Conservation (phyloP, 2,329 filamentous ascomycete species). For the Claviceps humidiphila region DNA sequence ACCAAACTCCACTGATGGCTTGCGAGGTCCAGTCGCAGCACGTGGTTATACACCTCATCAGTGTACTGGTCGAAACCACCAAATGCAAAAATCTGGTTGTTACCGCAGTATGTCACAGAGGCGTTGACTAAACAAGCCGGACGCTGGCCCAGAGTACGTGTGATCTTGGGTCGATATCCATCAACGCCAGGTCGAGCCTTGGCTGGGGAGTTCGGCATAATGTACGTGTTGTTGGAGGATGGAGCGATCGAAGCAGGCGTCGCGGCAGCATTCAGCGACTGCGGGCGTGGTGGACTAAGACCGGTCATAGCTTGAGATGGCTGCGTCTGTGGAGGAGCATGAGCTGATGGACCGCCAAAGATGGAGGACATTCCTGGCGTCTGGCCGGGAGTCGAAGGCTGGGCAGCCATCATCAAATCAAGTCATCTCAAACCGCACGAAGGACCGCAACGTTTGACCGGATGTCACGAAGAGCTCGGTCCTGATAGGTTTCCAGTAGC, state of each 20-base stretch:
- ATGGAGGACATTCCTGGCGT: constrained; percentile 28
- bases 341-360: constrained; percentile 29
- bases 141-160: constrained; percentile 61
- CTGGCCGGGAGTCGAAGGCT: constrained; percentile 32
- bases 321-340: constrained; percentile 14
- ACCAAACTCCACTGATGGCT: constrained; percentile 90
- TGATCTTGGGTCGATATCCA: constrained; percentile 74
- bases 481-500: background rate
- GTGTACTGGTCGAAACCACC: constrained; percentile 98
- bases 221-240: constrained; percentile 65
- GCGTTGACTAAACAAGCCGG: constrained; percentile 95
- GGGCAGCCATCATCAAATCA: constrained; percentile 23
- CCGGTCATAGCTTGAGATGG: constrained; percentile 13
- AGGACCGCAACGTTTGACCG: background rate
- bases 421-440: constrained; percentile 6
- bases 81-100: constrained; percentile 96
- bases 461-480: background rate
- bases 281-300: constrained; percentile 15
- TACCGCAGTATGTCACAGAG: constrained; percentile 95
- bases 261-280: constrained; percentile 11
- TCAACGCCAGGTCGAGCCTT: constrained; percentile 54
- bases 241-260: constrained; percentile 16
- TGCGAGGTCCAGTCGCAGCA: constrained; percentile 73
- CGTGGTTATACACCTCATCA: constrained; percentile 98
- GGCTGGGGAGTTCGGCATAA: constrained; percentile 77